phyloP scores from a whole-genome alignment of 495 filamentous ascomycete genomes.

The Aspergillus affinis region DNA sequence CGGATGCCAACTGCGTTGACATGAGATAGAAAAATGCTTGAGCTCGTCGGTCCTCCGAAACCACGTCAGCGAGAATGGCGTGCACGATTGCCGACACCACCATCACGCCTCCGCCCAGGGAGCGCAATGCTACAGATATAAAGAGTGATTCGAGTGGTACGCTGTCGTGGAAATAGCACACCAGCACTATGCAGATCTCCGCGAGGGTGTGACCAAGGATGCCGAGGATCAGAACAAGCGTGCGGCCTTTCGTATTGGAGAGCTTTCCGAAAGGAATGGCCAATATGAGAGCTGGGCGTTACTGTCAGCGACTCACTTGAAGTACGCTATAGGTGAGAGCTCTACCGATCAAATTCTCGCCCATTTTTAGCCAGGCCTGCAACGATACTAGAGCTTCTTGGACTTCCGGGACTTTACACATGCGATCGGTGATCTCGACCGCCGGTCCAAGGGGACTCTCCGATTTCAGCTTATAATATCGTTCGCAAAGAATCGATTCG shows the following conservation, averaged over 20 bases:
- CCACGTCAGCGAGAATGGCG: constrained; percentile 1
- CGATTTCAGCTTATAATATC: background rate
- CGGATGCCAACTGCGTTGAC: background rate
- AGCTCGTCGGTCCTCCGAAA: constrained; percentile 1
- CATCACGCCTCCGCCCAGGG: background rate
- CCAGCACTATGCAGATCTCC: background rate
- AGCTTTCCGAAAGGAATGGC: constrained; percentile 4
- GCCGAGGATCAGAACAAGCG: background rate
- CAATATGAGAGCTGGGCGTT: background rate
- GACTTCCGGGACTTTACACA: background rate
- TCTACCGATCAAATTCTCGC: constrained; percentile 1
- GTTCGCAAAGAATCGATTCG: background rate
- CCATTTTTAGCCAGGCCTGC: background rate
- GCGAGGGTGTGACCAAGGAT: background rate
- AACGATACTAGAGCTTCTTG: background rate
- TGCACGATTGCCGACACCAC: constrained; percentile 2
- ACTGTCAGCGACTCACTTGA: background rate
- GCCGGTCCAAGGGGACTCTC: background rate
- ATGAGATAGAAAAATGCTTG: constrained; percentile 1
- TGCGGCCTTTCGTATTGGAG: constrained; percentile 1
- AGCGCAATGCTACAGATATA: background rate
- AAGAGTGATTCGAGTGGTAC: background rate
- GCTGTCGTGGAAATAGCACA: background rate
- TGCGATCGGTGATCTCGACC: background rate
- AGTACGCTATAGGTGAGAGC: background rate